These are phyloP conservation scores for Bauhinia variegata DNA, from an alignment of 306 rosid species.

Conservation along the genomic window DNA sequence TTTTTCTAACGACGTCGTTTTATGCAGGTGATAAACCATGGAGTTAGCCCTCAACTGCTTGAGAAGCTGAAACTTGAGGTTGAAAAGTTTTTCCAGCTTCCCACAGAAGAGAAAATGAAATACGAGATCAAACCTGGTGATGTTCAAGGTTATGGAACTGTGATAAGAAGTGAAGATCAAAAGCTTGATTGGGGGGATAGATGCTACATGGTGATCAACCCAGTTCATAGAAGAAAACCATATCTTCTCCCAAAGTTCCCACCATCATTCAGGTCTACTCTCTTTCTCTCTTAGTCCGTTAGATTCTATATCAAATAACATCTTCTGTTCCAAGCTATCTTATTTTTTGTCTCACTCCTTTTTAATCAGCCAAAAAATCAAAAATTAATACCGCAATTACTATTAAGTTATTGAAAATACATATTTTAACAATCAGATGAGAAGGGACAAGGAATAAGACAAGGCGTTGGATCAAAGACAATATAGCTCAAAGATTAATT, in stretches of 20 bases:
- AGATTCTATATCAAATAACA: no score
- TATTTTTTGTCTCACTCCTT: no score
- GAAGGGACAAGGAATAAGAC: no score
- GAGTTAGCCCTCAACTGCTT: constrained; percentile 50
- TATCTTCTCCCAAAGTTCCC: constrained; percentile 66
- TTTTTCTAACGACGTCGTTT: no score
- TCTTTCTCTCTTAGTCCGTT: neutral
- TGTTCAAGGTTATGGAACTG: constrained; percentile 74
- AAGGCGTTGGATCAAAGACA: no score
- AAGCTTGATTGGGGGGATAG: constrained; percentile 92
- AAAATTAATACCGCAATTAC: no score
- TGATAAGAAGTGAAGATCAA: constrained; percentile 49
- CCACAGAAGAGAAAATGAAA: constrained; percentile 63
- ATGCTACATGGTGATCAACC: constrained; percentile 59
- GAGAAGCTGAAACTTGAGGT: constrained; percentile 55
- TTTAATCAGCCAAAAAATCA: no score
- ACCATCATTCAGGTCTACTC: constrained; percentile 52
- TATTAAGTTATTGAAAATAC: neutral
- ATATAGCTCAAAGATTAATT: no score
- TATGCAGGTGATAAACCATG: constrained; percentile 76
- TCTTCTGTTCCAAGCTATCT: no score
- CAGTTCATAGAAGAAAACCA: constrained; percentile 58
- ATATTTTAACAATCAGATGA: no score
- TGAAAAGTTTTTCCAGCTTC: constrained; percentile 67
- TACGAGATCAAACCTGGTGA: constrained; percentile 58